A percentile compares a stretch with the other conserved stretches of the same genome.
phyloP scores from a whole-genome alignment of 139 green algal species.

The Chlamydomonas sphaeroides region DNA sequence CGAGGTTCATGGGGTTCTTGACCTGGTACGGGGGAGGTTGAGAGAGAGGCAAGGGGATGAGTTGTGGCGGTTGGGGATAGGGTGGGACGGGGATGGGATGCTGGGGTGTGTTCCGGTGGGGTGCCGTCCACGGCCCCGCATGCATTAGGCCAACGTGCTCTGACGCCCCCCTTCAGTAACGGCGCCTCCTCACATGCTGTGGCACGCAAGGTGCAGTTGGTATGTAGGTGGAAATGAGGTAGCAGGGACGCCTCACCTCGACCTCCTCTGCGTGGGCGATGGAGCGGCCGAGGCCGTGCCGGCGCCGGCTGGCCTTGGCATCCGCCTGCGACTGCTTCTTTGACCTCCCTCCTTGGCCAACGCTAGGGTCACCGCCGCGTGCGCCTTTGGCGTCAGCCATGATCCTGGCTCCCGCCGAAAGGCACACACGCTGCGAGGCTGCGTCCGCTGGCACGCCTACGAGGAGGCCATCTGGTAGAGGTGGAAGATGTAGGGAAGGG shows the following conservation, averaged over 20 bases:
- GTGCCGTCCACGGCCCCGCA: too few relatives aligned
- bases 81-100: too few relatives aligned
- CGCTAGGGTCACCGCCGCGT: neutral
- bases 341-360: conserved; percentile 1
- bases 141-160: too few relatives aligned
- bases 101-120: too few relatives aligned
- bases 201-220: too few relatives aligned
- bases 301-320: conserved; percentile 43
- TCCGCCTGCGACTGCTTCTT: conserved; percentile 21
- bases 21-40: too few relatives aligned
- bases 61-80: too few relatives aligned
- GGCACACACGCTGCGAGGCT: neutral
- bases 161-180: too few relatives aligned
- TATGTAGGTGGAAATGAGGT: too few relatives aligned
- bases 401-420: neutral
- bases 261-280: conserved; percentile 45
- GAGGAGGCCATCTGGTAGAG: conserved; percentile 44
- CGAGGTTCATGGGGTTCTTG: conserved; percentile 26
- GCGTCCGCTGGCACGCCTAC: neutral
- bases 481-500: conserved; percentile 73
- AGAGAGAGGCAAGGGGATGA: too few relatives aligned
- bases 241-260: too few relatives aligned
- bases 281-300: conserved; percentile 27
- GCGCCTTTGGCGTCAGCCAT: neutral
- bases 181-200: too few relatives aligned